Evolutionary conservation across 2,329 filamentous ascomycete species (phyloP), one percentile per base, ranked within the genome.

Genomic region (Aspergillus awamori): DNA sequence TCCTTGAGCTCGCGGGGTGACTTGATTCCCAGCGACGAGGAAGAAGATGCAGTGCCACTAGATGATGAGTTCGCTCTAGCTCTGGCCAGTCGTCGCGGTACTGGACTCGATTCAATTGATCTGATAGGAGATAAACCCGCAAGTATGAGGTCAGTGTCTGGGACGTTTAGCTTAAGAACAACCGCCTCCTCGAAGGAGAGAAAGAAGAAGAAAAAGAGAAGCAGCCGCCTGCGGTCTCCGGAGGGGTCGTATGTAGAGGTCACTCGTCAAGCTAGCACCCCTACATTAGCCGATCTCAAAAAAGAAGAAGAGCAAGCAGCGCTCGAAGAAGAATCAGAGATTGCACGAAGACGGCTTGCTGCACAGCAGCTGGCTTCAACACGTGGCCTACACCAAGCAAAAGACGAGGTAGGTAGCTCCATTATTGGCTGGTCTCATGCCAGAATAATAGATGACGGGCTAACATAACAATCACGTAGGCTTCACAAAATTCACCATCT

Each of bases 1-100:
- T 97, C 93, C 5, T 87, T 90, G 65, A 90, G 93, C 69, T 97
- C 93, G 10, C 83, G 94, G 51, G 93, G 93, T 2, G 94, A 98
- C 77, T 81, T 98, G 11, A 95, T 97, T 67, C 92, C 92, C 0
- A 97, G 93, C 69, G 93, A 96, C 70, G 92, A 93, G 57, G 92
- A 96, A 65, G 93, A 96, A 74, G 94, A 98, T 76, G 94, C 94
- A 0, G 87, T 97, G n/a, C 91, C 93, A 11, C 79, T 98, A 17
- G 92, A 94, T 69, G 94, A 97, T 72, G 93, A 97, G 71, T 96
- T 98, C 69, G 91, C 93, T 2, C 88, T 96, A 74, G 87, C 88
- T 3, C 82, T 97, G 63, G 89, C 58, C 3, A 65, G 93, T 62
- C 86, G 90, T 56, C 87, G 89, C 66, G 85, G 84, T n/a, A 86